Evolutionary conservation across 805 yeast species (phyloP), one percentile per base, ranked within the genome.

Genomic region (Barnettozyma botsteinii): DNA sequence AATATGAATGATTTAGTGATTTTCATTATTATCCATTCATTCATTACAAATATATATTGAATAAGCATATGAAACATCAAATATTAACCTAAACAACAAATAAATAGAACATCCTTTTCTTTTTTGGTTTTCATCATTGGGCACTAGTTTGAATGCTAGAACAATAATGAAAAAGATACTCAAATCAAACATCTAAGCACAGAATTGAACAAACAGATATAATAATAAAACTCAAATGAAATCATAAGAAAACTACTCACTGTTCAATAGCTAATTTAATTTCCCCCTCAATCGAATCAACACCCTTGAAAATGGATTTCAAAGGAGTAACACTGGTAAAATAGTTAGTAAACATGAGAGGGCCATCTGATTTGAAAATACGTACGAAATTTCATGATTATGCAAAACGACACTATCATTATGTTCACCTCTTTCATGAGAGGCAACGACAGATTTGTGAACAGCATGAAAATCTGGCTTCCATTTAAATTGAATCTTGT

Each of bases 381-480:
- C 59, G 26, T 50, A 55, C 59, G 56, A 49, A 31, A 55, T 47
- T 33, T 48, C 41, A 31, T 54, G 55, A 7, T 46, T 45, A 29
- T 63, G 28, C 6, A 55, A 48, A 11, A 72, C 73, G 40, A 50
- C 48, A 12, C 54, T 56, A 24, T 52, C 55, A 21, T 48, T 49
- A 28, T 53, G 55, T 33, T 58, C 50, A 30, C 56, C 57, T 34
- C 46, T 51, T 3, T 53, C 56, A 28, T 55, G 42, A 9, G 70
- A 65, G 12, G 54, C 63, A 15, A 59, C 52, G 12, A 77, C 74
- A 8, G 72, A 69, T 35, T 73, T 65, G 55, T 81, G 83, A 12
- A 84, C 87, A 19, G 69, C 62, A 32, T 72, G 73, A 61, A 86
- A 87, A 56, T 88, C 77, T 1, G 98, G 98, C 32, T 70, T 69